Base-by-base conservation (phyloP, 2,329 filamentous ascomycete genomes). In the Cytospora piceicola region DNA sequence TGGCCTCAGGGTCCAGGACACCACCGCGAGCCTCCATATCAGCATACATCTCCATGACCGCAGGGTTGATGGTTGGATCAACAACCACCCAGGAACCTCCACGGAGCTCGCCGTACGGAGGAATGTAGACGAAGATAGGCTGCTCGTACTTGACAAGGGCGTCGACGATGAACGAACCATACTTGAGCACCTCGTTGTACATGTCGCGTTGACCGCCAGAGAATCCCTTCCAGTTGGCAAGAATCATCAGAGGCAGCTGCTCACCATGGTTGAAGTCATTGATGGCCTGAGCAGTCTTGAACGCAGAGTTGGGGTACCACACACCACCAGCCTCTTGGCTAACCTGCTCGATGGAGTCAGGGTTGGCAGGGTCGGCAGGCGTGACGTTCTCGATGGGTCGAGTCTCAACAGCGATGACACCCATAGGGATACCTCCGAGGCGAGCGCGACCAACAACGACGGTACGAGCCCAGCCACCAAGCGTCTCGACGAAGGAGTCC, bases 151-250 rank as follows among this genome's bases (percentile, higher is more conserved):
- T 96, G 84, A 97, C 93, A 57, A 99, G 90, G 63, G 94, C 94
- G 75, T 99, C 95, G 72, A 99, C 95, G 75, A 99, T 99, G 86
- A 95, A 98, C 22, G 94, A 97, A 76, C 95, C 95, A 75, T 99
- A 99, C 85, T 99, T 99, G 80, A 99, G 88, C 20, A 99, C 95
- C 82, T 99, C 95, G 82, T 98, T 97, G 88, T 96, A 99, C 95
- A 99, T 99, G 81, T 99, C 95, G 72, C 94, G 93, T 82, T 99
- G 95, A 70, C 95, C 95, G 83, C 95, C 95, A 72, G 95, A 99
- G 92, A 99, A 99, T 84, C 95, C 95, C 88, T 95, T 90, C 95
- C 95, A 99, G 86, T 99, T 99, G 81, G 95, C 95, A 70, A 99
- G 88, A 77, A 99, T 99, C 93, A 99, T 98, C 71, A 99, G 83